Evolutionary conservation across 2,329 filamentous ascomycete species (phyloP), one percentile per base, ranked within the genome.

Genomic region (Alternaria atra): DNA sequence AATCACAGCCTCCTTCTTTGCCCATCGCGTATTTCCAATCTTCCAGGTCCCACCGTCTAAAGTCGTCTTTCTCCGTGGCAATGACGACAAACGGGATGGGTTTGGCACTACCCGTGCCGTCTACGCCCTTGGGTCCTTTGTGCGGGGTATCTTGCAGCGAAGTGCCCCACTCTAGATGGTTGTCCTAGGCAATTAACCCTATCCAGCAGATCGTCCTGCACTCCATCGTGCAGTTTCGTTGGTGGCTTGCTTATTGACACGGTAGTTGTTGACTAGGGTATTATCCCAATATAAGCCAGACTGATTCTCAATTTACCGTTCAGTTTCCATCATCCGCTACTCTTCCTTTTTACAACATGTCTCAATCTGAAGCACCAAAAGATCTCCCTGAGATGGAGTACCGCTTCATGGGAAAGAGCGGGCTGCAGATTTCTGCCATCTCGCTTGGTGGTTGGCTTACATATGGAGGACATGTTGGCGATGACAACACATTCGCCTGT

Each of bases 351-450:
- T 15, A 5, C 44, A 52, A 23, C 37, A 56, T 61, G 61, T 54
- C 57, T 40, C 34, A 61, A 50, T 23, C 59, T 25, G 57, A 64
- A 63, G 54, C 51, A 23, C 67, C 67, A 23, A 55, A 61, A 37
- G 65, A 73, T 30, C 66, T 80, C 8, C 78, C 81, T 4, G 79
- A 81, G 62, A 92, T 91, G 90, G 83, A 89, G 71, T 92, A 92
- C 79, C 88, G 90, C 68, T 88, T 87, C 79, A 84, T 92, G 7
- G 90, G 91, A 71, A 86, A 85, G 39, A 90, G 89, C 15, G 90
- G 91, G 55, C 84, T 93, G 17, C 88, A 92, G 76, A 90, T 93
- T 34, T 93, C 90, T 29, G 85, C 88, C 46, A 90, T 93, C 64
- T 89, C 89, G 2, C 83, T 93, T 3, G 91, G 81, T 32, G 80